Percentiles rank a stretch among this genome's conserved stretches.
Conservation (phyloP, 805 yeast genomes). For the Phaffomyces thermotolerans region DNA sequence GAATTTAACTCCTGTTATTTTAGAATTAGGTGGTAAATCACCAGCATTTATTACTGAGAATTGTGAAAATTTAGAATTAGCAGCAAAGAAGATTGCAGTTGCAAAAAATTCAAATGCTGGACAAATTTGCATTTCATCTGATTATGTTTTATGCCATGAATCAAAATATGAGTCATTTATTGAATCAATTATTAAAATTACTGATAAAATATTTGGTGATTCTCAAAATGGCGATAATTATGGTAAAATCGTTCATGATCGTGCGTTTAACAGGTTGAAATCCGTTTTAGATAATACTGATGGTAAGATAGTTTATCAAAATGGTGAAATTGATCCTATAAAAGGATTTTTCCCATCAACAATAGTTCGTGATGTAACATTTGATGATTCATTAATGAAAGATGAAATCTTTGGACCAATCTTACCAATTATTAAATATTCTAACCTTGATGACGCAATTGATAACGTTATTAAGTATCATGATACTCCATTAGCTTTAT, state of each 20-base stretch:
- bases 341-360: conserved; percentile 65
- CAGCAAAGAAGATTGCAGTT: conserved; percentile 64
- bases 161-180: conserved; percentile 47
- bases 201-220: conserved; percentile 39
- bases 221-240: conserved; percentile 24
- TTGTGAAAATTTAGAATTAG: conserved; percentile 35
- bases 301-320: conserved; percentile 31
- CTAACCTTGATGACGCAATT: conserved; percentile 37
- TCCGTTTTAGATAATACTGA: conserved; percentile 38
- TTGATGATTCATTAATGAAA: conserved; percentile 66
- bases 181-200: conserved; percentile 32
- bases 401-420: conserved; percentile 83
- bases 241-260: conserved; percentile 55
- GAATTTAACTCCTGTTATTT: conserved; percentile 66
- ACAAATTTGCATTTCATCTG: conserved; percentile 88
- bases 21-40: conserved; percentile 91
- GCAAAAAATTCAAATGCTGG: conserved; percentile 78
- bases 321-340: conserved; percentile 31
- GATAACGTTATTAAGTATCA: conserved; percentile 37
- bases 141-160: conserved; percentile 67
- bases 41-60: conserved; percentile 66
- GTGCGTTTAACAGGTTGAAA: conserved; percentile 42
- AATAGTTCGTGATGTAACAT: conserved; percentile 50
- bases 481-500: conserved; percentile 79
- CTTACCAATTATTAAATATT: conserved; percentile 60